Conservation (phyloP, 2,329 filamentous ascomycete species). For the Sarocladium brachiariae region DNA sequence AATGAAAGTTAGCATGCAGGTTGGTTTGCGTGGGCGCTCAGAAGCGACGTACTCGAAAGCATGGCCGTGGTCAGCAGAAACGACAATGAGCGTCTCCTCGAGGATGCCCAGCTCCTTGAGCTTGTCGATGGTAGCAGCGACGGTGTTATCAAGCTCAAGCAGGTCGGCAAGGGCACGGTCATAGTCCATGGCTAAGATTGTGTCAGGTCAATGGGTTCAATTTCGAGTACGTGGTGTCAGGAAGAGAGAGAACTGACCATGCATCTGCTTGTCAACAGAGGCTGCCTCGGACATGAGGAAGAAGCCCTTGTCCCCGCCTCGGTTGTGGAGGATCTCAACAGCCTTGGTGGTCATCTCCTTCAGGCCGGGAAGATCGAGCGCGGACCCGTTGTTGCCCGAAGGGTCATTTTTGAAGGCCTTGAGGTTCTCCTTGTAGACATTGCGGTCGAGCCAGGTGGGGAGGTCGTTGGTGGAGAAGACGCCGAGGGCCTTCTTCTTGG, state of each 20-base stretch:
- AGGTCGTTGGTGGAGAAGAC: constrained; percentile 71
- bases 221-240: background rate
- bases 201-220: background rate
- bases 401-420: constrained; percentile 61
- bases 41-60: constrained; percentile 57
- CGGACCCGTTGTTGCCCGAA: constrained; percentile 54
- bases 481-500: constrained; percentile 60
- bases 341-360: constrained; percentile 90
- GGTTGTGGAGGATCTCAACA: constrained; percentile 66
- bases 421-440: constrained; percentile 69
- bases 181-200: constrained; percentile 56
- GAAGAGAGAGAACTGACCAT: constrained; percentile 30
- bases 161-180: constrained; percentile 80
- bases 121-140: constrained; percentile 66
- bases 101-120: constrained; percentile 59
- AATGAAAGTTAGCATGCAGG: constrained; percentile 4
- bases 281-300: constrained; percentile 86
- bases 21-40: background rate
- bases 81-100: constrained; percentile 70
- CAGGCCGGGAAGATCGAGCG: constrained; percentile 70
- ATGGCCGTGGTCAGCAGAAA: constrained; percentile 84
- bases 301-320: constrained; percentile 65
- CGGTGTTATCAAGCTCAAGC: constrained; percentile 77
- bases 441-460: constrained; percentile 81
- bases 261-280: constrained; percentile 87